A percentile compares a stretch with the other conserved stretches of the same genome.
Conservation (phyloP, 2,329 filamentous ascomycete species). For the Neofusicoccum sp. region DNA sequence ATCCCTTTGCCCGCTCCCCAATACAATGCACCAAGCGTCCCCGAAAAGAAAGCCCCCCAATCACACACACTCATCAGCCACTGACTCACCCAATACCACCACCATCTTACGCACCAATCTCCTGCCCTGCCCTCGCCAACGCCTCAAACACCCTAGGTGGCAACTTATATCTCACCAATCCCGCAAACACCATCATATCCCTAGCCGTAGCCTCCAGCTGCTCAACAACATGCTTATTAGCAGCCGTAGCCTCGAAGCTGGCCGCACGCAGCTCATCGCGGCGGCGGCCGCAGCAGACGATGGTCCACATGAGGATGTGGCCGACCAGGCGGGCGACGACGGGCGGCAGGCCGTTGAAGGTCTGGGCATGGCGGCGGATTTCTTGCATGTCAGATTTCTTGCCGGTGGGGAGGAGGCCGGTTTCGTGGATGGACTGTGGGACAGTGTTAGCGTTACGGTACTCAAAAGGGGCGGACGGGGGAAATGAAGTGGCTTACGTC, state of each 20-base stretch:
- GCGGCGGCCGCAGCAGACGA: conserved; percentile 81
- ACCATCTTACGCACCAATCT: conserved; percentile 44
- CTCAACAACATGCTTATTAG: conserved; percentile 59
- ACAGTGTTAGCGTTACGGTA: neutral
- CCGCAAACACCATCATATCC: conserved; percentile 92
- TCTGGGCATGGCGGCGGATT: conserved; percentile 79
- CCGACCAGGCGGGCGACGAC: conserved; percentile 88
- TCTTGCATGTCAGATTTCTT: conserved; percentile 73
- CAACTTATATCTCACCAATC: conserved; percentile 87
- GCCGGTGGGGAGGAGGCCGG: conserved; percentile 79
- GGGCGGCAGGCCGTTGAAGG: conserved; percentile 76
- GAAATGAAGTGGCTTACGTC: conserved; percentile 57
- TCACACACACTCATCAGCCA: neutral
- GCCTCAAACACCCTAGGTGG: conserved; percentile 86
- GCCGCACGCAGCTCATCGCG: conserved; percentile 67
- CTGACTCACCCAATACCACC: neutral
- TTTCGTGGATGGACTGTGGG: conserved; percentile 61
- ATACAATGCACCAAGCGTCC: neutral
- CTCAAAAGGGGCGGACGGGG: neutral
- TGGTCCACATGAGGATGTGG: conserved; percentile 90
- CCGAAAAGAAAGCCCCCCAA: neutral
- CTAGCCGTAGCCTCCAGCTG: conserved; percentile 78
- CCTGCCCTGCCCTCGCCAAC: conserved; percentile 77
- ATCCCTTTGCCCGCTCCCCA: no score
- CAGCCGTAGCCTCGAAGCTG: conserved; percentile 71